A percentile compares a stretch with the other conserved stretches of the same genome.
phyloP scores from a whole-genome alignment of 78 protist species.

The Dictyostelium brefeldianum region DNA sequence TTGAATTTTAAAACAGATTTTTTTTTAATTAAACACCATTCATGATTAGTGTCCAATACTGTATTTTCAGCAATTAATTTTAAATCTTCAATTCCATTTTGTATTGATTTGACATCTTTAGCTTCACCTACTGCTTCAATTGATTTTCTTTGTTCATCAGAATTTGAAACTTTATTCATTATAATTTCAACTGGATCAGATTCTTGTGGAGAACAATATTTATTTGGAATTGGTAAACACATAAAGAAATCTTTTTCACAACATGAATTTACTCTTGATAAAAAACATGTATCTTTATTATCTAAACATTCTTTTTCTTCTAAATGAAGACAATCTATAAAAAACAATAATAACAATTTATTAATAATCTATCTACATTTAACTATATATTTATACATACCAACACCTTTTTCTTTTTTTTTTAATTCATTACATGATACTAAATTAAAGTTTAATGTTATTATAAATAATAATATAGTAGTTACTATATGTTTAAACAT shows the following conservation, averaged over 20 bases:
- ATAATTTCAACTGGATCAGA: not conserved
- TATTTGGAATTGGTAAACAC: not conserved
- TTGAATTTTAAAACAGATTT: not conserved
- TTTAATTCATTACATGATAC: no score
- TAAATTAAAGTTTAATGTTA: no score
- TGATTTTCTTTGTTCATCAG: not conserved
- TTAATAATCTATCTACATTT: not conserved
- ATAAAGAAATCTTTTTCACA: slow-evolving; percentile 23
- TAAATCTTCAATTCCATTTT: no score
- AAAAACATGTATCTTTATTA: slow-evolving; percentile 1
- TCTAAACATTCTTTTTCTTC: not conserved
- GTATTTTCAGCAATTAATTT: no score
- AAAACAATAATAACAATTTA: not conserved
- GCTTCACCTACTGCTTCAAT: not conserved
- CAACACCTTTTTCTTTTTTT: no score
- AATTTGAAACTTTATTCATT: not conserved
- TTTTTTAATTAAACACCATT: slow-evolving; percentile 28
- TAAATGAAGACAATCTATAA: not conserved
- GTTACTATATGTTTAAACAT: no score
- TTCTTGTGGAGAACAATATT: not conserved
- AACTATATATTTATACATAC: not conserved
- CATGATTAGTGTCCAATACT: not conserved
- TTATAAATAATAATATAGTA: no score
- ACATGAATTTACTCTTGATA: not conserved
- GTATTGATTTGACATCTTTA: no score